phyloP scores from a whole-genome alignment of 495 filamentous ascomycete species.

The Apiosordaria backusii region DNA sequence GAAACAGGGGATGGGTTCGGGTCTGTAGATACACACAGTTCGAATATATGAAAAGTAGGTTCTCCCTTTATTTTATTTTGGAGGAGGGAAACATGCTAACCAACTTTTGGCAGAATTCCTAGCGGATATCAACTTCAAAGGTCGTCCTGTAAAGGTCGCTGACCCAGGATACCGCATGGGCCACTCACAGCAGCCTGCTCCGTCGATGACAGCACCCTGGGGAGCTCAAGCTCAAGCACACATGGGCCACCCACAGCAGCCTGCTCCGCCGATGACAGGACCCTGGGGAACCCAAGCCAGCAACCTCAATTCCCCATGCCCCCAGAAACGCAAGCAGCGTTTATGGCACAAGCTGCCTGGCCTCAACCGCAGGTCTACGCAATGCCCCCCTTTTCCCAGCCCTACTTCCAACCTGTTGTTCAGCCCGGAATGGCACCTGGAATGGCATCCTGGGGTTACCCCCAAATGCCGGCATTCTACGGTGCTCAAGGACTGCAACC shows the following conservation, averaged over 20 bases:
- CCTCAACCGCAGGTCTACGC: not conserved
- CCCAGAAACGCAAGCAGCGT: not conserved
- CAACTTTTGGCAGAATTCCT: not conserved
- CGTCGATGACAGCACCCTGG: not conserved
- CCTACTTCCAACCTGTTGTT: not conserved
- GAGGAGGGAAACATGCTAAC: not conserved
- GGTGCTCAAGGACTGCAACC: not conserved
- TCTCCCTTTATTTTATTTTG: not conserved
- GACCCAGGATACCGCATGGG: not conserved
- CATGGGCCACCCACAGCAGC: not conserved
- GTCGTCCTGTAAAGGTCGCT: not conserved
- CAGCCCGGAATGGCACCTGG: not conserved
- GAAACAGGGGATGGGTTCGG: not conserved
- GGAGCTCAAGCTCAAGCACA: not conserved
- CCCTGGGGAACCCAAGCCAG: not conserved
- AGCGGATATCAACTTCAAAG: not conserved
- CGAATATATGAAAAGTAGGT: not conserved
- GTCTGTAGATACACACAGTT: not conserved
- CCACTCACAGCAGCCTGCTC: not conserved
- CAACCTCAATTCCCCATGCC: not conserved
- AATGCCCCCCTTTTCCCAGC: not conserved
- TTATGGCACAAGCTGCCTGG: not conserved
- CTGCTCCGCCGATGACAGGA: not conserved
- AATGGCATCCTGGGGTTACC: not conserved
- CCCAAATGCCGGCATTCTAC: not conserved